These are phyloP conservation scores for Pleurotus pulmonarius DNA, from an alignment of 768 basidiomycete genomes.

Conservation along the genomic window DNA sequence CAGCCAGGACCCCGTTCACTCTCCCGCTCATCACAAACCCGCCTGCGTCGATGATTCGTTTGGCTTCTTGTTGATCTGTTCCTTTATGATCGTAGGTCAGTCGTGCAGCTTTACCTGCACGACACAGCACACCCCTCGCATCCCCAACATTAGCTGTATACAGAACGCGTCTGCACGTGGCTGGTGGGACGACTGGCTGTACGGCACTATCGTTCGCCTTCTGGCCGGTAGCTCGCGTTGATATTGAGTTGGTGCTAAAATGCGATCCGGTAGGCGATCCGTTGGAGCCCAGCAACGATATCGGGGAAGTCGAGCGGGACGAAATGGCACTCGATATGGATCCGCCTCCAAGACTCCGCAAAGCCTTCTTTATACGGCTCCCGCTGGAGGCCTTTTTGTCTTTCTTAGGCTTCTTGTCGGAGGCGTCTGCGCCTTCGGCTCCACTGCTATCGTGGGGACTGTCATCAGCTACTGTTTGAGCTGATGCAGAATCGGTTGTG, in stretches of 20 bases:
- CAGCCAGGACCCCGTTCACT: conserved; percentile 95
- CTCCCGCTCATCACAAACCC: conserved; percentile 99
- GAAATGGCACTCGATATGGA: conserved; percentile 26
- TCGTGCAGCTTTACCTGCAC: conserved; percentile 85
- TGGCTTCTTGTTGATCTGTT: conserved; percentile 94
- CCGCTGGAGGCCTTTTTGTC: conserved; percentile 39
- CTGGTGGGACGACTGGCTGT: conserved; percentile 37
- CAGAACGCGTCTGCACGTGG: conserved; percentile 64
- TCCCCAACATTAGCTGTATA: conserved; percentile 98
- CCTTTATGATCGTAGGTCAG: conserved; percentile 99
- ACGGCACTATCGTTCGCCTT: conserved; percentile 27
- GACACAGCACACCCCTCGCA: conserved; percentile 89
- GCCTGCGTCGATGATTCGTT: conserved; percentile 95
- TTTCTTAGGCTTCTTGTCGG: conserved; percentile 37
- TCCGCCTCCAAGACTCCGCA: conserved; percentile 46
- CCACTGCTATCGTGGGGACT: conserved; percentile 41
- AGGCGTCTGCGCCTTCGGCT: conserved; percentile 34
- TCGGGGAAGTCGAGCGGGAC: conserved; percentile 32
- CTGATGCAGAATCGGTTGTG: conserved; percentile 9
- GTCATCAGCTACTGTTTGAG: conserved; percentile 15
- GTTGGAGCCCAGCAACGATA: conserved; percentile 4
- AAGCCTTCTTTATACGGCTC: conserved; percentile 52
- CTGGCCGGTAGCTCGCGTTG: background rate
- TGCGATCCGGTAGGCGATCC: background rate
- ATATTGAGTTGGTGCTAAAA: background rate